These are phyloP conservation scores for Suhomyces emberorum DNA, from an alignment of 805 yeast species.

Conservation along the genomic window DNA sequence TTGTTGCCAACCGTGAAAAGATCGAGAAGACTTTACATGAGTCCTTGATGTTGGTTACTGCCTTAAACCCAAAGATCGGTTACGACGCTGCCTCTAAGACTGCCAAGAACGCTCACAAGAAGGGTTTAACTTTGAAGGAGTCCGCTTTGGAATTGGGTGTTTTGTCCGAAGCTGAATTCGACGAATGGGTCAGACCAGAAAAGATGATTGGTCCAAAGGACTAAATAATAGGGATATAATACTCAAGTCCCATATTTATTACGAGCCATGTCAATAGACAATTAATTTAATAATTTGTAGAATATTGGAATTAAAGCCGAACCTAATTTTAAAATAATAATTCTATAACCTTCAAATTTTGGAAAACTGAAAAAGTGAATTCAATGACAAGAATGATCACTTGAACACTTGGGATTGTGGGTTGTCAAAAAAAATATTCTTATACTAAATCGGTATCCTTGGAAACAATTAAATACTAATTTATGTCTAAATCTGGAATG, in stretches of 20 bases:
- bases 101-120: slow-evolving; percentile 98
- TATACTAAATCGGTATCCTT: too few relatives aligned
- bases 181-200: slow-evolving; percentile 97
- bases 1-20: slow-evolving; percentile 81
- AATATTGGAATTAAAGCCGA: too few relatives aligned
- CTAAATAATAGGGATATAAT: slow-evolving; percentile 12
- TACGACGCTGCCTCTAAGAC: slow-evolving; percentile 96
- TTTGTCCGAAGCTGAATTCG: slow-evolving; percentile 80
- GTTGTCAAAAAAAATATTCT: too few relatives aligned
- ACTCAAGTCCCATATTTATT: neutral
- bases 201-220: slow-evolving; percentile 93
- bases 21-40: slow-evolving; percentile 86
- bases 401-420: too few relatives aligned
- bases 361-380: too few relatives aligned
- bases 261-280: neutral
- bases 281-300: neutral
- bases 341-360: too few relatives aligned
- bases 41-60: slow-evolving; percentile 97
- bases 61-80: slow-evolving; percentile 97
- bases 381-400: too few relatives aligned
- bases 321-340: too few relatives aligned
- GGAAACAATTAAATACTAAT: too few relatives aligned
- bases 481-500: too few relatives aligned
- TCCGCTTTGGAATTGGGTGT: slow-evolving; percentile 90
- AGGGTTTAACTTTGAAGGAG: slow-evolving; percentile 93